Percentiles rank a stretch among this genome's conserved stretches.
Conservation (phyloP, 176 grass and related monocot species). For the Rhipidocladum racemiflorum region DNA sequence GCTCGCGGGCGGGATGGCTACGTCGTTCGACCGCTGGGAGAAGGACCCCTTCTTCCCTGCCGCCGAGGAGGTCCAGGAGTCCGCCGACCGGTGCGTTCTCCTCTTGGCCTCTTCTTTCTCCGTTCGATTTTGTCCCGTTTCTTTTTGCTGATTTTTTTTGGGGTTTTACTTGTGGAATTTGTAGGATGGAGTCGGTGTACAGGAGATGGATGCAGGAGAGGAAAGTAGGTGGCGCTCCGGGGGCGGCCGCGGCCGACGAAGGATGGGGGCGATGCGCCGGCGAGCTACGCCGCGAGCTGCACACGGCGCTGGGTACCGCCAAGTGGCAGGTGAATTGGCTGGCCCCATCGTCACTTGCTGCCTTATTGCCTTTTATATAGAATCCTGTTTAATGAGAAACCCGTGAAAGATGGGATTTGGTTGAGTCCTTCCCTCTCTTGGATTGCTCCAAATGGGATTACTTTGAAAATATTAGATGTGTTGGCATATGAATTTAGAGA, state of each 20-base stretch:
- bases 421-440: background rate
- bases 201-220: conserved; percentile 60
- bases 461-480: background rate
- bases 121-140: background rate
- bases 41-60: conserved; percentile 88
- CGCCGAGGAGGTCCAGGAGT: conserved; percentile 91
- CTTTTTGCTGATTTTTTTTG: background rate
- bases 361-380: too few relatives aligned
- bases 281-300: conserved; percentile 59
- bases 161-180: background rate
- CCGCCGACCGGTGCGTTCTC: conserved; percentile 56
- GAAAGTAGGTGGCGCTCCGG: background rate
- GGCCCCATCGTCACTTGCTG: background rate
- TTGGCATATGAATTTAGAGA: background rate
- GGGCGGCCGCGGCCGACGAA: background rate
- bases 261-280: background rate
- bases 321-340: conserved; percentile 64
- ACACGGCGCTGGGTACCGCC: conserved; percentile 74
- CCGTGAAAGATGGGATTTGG: background rate
- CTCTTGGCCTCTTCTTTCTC: background rate
- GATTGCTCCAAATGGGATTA: too few relatives aligned
- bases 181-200: conserved; percentile 75
- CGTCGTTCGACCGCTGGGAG: conserved; percentile 86
- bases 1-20: conserved; percentile 43
- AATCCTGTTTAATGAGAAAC: too few relatives aligned